Evolutionary conservation across 2,329 filamentous ascomycete species (phyloP).

Genomic region (Esteya vermicola): DNA sequence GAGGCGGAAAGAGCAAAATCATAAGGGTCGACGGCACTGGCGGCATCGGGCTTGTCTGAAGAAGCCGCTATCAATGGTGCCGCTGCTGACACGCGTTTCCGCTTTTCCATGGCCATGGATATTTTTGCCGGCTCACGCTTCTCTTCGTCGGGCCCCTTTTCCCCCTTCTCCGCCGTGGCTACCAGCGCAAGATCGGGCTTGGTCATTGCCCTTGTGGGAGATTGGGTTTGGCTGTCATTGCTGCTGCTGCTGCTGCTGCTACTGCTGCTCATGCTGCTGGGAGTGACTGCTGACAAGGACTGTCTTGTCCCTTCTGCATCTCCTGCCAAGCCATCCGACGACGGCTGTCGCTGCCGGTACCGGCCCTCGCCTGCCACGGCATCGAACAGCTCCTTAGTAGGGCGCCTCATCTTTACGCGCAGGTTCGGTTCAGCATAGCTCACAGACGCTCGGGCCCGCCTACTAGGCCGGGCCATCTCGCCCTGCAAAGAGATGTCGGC

Average conservation of each 20-base stretch:
- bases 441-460: constrained; percentile 52
- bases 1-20: constrained; percentile 37
- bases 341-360: constrained; percentile 20
- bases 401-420: constrained; percentile 70
- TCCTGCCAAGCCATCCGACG: background rate
- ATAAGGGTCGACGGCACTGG: constrained; percentile 31
- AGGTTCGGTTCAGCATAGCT: constrained; percentile 77
- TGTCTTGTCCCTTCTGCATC: background rate
- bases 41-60: background rate
- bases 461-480: constrained; percentile 48
- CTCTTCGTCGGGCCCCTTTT: too few species aligned
- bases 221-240: background rate
- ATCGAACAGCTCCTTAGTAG: constrained; percentile 61
- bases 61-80: background rate
- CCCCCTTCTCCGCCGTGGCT: too few species aligned
- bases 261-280: too few species aligned
- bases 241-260: background rate
- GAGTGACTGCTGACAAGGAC: too few species aligned
- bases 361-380: constrained; percentile 55
- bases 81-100: constrained; percentile 21
- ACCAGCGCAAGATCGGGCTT: too few species aligned
- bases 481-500: constrained; percentile 38
- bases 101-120: constrained; percentile 20
- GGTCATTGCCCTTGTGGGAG: background rate
- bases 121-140: too few species aligned